A percentile compares a stretch with the other conserved stretches of the same genome.
These are phyloP conservation scores for Mimosa bimucronata DNA, from an alignment of 306 rosid genomes.

Conservation along the genomic window DNA sequence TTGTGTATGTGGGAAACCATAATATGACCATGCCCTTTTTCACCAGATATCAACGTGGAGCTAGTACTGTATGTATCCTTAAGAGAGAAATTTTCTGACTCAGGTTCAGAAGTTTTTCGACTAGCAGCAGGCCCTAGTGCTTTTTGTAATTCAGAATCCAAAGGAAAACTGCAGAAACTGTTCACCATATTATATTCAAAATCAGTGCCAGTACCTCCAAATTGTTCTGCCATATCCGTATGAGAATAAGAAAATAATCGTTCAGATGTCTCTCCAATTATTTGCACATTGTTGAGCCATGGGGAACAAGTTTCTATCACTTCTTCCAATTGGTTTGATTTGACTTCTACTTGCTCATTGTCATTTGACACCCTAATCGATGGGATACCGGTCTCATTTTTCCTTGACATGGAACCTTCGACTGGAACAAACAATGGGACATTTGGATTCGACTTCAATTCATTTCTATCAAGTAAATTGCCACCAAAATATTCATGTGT, in stretches of 20 bases:
- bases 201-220: conserved; percentile 40
- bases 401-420: conserved; percentile 30
- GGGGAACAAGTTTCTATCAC: conserved; percentile 48
- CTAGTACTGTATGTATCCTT: conserved; percentile 45
- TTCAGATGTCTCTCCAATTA: conserved; percentile 44
- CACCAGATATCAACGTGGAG: conserved; percentile 42
- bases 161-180: conserved; percentile 49
- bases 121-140: conserved; percentile 56
- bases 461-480: conserved; percentile 30
- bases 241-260: conserved; percentile 39
- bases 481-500: conserved; percentile 46
- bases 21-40: conserved; percentile 37
- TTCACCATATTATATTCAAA: conserved; percentile 29
- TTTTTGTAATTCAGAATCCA: conserved; percentile 61
- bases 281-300: conserved; percentile 40
- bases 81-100: conserved; percentile 34
- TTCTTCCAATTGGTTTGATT: conserved; percentile 48
- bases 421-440: conserved; percentile 42
- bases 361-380: conserved; percentile 22
- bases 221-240: conserved; percentile 35
- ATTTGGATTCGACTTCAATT: conserved; percentile 34
- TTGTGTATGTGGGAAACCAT: conserved; percentile 38
- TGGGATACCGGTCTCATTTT: conserved; percentile 40
- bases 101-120: conserved; percentile 39
- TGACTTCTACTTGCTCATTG: conserved; percentile 44